Base-by-base conservation (phyloP, 2,329 filamentous ascomycete genomes). In the Mycosphaerella sp. region DNA sequence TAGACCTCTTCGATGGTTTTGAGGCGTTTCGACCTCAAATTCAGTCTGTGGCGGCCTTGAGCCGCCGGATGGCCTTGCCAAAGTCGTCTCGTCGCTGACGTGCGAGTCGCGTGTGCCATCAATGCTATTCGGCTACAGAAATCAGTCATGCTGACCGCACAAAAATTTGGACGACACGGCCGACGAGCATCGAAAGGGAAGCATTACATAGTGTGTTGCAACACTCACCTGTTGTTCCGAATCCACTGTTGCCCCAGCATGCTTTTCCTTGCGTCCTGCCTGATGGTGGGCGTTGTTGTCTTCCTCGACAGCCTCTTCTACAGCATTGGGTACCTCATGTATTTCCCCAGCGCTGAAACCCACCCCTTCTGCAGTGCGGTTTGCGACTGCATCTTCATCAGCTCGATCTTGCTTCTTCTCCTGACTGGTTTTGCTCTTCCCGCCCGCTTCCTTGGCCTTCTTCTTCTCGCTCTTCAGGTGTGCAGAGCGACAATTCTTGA, bases 401-500 rank as follows among this genome's bases (percentile, higher is more conserved):
- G 49, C 56, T 43, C 53, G 36, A n/a, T 58, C 58, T 42, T 59
- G 56, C 47, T 56, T 59, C 49, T 65, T 73, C 59, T 83, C 78
- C 17, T 75, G 66, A 59, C 79, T 25, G 71, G 83, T 84, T 6
- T 81, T 79, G 44, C 80, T 79, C 45, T 77, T 62, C 60, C 48
- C 49, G 1, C 62, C 63, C 35, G 63, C 71, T 46, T 71, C 70
- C 49, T 70, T 74, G 57, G 81, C 77, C 13, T 74, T 64, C 59
- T 79, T 82, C 36, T 74, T 76, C 14, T 76, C 67, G 0, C 72
- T 70, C 50, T 76, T 85, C n/a, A 85, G 71, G 59, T 96, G 83
- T 12, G 82, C 83, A 66, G 84, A 88, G 64, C 89, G 90, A 49
- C 87, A 90, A 41, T 77, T 76, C 52, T 83, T 84, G 59, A 98